Evolutionary conservation across 148 eudicot genomes (phyloP).

Genomic region (Linanthus parryae): DNA sequence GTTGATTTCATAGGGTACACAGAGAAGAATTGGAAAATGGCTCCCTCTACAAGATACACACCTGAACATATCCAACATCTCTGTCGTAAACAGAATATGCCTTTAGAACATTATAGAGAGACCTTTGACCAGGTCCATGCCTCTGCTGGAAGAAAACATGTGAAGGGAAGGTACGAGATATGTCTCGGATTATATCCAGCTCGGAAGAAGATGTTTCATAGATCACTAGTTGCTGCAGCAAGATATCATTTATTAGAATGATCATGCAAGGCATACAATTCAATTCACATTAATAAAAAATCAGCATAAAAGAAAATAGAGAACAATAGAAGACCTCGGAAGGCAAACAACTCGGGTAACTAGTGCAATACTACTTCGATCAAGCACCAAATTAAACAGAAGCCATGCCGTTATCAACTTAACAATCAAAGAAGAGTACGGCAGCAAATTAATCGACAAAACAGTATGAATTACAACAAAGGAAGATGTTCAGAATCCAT

Average conservation of each 20-base stretch:
- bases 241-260: constrained; percentile 17
- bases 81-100: constrained; percentile 97
- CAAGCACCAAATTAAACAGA: too few species aligned
- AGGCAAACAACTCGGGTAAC: too few species aligned
- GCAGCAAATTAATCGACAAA: too few species aligned
- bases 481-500: too few species aligned
- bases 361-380: too few species aligned
- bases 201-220: constrained; percentile 96
- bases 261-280: too few species aligned
- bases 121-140: constrained; percentile 99
- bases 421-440: too few species aligned
- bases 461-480: too few species aligned
- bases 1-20: background rate
- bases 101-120: constrained; percentile 94
- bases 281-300: too few species aligned
- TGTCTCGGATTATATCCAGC: constrained; percentile 93
- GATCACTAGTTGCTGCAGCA: constrained; percentile 89
- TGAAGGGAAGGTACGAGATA: constrained; percentile 97
- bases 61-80: constrained; percentile 99
- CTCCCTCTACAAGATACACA: constrained; percentile 26
- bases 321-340: too few species aligned
- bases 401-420: too few species aligned
- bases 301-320: background rate
- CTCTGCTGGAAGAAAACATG: constrained; percentile 98
- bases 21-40: background rate